Percentiles rank a stretch among this genome's conserved stretches.
phyloP scores from a whole-genome alignment of 1,284 basidiomycete genomes.

The Leccinum fallax region DNA sequence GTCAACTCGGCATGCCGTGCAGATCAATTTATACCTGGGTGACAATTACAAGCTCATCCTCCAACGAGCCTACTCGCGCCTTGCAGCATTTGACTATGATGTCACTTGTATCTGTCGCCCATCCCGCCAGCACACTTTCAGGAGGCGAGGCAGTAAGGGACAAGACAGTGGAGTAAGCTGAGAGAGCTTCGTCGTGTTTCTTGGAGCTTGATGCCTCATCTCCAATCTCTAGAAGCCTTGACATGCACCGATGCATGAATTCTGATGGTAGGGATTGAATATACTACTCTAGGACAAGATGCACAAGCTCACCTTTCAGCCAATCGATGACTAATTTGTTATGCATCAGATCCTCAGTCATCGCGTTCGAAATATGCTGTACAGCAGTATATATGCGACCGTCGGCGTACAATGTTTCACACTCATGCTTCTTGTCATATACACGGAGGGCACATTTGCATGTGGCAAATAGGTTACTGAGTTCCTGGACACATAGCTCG shows the following conservation, averaged over 20 bases:
- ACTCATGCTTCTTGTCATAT: no score
- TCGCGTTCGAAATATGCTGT: background rate
- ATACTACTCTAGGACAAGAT: background rate
- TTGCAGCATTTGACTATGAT: background rate
- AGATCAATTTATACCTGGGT: background rate
- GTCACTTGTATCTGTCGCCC: background rate
- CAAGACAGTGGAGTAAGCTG: background rate
- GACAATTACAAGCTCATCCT: background rate
- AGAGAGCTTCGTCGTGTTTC: background rate
- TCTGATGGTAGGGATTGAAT: background rate
- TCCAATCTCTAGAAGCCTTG: background rate
- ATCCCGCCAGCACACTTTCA: background rate
- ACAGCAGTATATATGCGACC: no score
- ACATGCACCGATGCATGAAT: background rate
- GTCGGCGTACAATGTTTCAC: no score
- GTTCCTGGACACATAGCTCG: no score
- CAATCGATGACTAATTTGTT: background rate
- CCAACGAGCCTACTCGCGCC: background rate
- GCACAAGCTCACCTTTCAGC: background rate
- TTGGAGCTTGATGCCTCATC: background rate
- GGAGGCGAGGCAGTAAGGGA: background rate
- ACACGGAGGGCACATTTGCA: no score
- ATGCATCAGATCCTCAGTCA: background rate
- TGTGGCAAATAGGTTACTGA: no score
- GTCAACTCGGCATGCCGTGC: background rate